These are phyloP conservation scores for Acacia melanoxylon DNA, from an alignment of 306 rosid genomes.

Conservation along the genomic window DNA sequence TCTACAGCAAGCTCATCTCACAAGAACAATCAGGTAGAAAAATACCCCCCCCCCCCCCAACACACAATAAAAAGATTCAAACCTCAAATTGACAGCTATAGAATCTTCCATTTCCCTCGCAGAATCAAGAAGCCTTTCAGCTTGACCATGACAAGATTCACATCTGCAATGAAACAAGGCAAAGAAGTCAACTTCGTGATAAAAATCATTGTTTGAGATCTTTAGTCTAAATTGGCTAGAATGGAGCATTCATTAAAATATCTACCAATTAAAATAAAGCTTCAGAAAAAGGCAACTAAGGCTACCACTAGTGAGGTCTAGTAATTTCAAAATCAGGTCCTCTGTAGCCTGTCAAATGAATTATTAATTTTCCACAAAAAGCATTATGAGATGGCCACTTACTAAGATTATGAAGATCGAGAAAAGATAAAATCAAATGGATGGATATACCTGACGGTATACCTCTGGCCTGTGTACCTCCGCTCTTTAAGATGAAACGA, in stretches of 20 bases:
- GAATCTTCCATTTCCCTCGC: slow-evolving; percentile 99
- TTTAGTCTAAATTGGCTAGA: background rate
- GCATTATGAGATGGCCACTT: background rate
- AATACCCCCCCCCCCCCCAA: background rate
- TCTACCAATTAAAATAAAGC: background rate
- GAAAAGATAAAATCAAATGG: background rate
- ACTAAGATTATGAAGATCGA: background rate
- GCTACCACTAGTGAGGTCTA: background rate
- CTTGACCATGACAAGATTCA: slow-evolving; percentile 99
- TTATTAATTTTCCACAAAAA: background rate
- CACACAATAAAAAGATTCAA: slow-evolving; percentile 9
- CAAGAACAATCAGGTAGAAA: background rate
- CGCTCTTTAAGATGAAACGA: background rate
- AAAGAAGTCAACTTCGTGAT: slow-evolving; percentile 12
- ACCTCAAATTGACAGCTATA: slow-evolving; percentile 95
- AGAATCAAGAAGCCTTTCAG: slow-evolving; percentile 98
- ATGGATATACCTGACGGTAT: background rate
- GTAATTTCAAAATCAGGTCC: background rate
- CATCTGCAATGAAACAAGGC: slow-evolving; percentile 62
- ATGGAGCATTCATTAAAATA: background rate
- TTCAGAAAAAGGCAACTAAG: background rate
- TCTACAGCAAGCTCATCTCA: background rate
- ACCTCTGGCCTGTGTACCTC: background rate
- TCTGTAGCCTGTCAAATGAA: background rate
- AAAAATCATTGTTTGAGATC: background rate